Percentiles rank a stretch among this genome's conserved stretches.
These are phyloP conservation scores for Xenosphaeropsis pyriputrescens DNA, from an alignment of 2,329 filamentous ascomycete genomes.

Conservation along the genomic window DNA sequence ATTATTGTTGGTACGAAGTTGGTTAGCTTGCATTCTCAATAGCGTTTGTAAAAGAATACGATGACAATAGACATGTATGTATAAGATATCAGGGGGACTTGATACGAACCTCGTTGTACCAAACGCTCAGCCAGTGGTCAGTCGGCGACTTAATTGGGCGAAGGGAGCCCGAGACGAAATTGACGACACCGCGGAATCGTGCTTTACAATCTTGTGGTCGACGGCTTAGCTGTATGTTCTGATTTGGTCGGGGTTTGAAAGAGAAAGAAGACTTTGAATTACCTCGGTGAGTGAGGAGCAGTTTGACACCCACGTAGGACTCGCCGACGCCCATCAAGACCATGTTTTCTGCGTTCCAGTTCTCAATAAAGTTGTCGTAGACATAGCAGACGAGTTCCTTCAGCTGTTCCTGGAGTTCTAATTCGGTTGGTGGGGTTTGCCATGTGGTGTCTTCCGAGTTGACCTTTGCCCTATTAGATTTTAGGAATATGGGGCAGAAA, in stretches of 20 bases:
- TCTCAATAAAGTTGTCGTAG: constrained; percentile 94
- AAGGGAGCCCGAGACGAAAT: constrained; percentile 66
- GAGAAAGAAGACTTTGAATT: constrained; percentile 10
- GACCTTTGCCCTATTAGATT: too few species aligned
- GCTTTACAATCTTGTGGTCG: constrained; percentile 40
- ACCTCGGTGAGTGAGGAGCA: constrained; percentile 68
- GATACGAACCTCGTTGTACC: constrained; percentile 47
- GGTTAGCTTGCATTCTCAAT: too few species aligned
- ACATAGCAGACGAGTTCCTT: constrained; percentile 71
- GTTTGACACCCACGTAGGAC: constrained; percentile 70
- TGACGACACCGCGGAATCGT: constrained; percentile 57
- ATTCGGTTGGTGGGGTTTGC: constrained; percentile 27
- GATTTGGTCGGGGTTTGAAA: constrained; percentile 3
- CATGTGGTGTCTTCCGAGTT: too few species aligned
- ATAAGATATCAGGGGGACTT: too few species aligned
- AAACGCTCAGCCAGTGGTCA: constrained; percentile 55
- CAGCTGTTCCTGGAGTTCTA: constrained; percentile 32
- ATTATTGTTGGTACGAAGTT: constrained; percentile 12
- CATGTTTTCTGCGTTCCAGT: constrained; percentile 57
- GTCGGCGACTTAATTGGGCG: constrained; percentile 68
- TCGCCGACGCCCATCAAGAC: constrained; percentile 84
- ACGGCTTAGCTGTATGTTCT: too few species aligned
- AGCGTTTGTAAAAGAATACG: too few species aligned
- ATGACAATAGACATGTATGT: too few species aligned
- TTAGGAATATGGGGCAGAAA: too few species aligned